phyloP scores from a whole-genome alignment of 495 filamentous ascomycete species.

The Penicillium coprophilum region DNA sequence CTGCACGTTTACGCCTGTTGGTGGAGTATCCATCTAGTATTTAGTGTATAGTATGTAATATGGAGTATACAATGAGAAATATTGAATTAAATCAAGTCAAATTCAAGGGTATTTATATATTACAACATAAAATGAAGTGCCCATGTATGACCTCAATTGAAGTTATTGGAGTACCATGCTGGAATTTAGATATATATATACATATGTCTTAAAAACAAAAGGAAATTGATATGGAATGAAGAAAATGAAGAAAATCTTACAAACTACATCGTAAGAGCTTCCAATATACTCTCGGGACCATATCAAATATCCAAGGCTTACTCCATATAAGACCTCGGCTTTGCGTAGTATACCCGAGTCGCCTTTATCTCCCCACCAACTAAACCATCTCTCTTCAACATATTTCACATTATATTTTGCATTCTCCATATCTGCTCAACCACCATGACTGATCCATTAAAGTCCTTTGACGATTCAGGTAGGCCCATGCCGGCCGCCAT shows the following conservation, averaged over 20 bases:
- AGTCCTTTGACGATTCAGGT: constrained; percentile 27
- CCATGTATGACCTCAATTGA: not conserved
- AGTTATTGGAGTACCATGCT: not conserved
- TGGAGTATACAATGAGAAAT: not conserved
- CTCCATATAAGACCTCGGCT: not conserved
- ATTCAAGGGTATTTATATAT: not conserved
- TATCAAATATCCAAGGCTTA: not conserved
- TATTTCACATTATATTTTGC: not conserved
- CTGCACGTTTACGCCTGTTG: not conserved
- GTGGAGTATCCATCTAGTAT: not conserved
- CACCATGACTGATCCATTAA: constrained; percentile 41
- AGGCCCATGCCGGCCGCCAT: constrained; percentile 42
- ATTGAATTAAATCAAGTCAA: not conserved
- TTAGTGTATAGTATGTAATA: not conserved
- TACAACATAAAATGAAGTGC: not conserved
- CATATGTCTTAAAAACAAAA: not conserved
- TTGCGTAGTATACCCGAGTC: constrained; percentile 1
- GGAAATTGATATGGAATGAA: not conserved
- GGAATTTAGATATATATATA: not conserved
- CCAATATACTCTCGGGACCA: not conserved
- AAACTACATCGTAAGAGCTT: not conserved
- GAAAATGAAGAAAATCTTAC: not conserved
- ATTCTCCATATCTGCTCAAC: not conserved
- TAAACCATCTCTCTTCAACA: not conserved
- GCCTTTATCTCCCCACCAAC: not conserved